A percentile compares a stretch with the other conserved stretches of the same genome.
These are phyloP conservation scores for Cutaneotrichosporon sp. DNA, from an alignment of 1,284 basidiomycete species.

Conservation along the genomic window DNA sequence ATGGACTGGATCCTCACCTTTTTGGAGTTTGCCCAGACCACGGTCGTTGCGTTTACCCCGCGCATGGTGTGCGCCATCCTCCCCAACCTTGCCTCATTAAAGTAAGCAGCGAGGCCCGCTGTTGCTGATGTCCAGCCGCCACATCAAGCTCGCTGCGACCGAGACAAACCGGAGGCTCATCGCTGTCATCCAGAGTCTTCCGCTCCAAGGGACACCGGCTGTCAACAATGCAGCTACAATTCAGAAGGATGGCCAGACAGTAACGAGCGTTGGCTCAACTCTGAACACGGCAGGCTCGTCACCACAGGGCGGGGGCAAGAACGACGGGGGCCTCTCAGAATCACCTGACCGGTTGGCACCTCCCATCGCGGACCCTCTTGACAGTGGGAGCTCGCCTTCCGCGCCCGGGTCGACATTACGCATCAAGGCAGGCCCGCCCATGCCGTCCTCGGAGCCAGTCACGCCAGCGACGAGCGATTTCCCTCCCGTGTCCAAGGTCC, in stretches of 20 bases:
- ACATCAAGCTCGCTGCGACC: constrained; percentile 84
- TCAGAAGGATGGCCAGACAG: constrained; percentile 1
- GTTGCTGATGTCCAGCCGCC: constrained; percentile 53
- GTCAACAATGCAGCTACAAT: constrained; percentile 15
- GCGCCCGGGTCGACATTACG: constrained; percentile 9
- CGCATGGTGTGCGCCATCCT: constrained; percentile 88
- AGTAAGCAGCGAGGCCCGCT: too few species aligned
- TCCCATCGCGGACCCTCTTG: constrained; percentile 34
- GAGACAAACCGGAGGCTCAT: constrained; percentile 84
- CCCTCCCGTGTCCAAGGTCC: constrained; percentile 27
- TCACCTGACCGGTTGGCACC: constrained; percentile 14
- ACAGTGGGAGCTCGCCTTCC: constrained; percentile 20
- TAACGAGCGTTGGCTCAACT: constrained; percentile 1
- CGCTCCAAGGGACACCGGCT: constrained; percentile 62
- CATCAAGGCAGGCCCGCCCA: constrained; percentile 18
- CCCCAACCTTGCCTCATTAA: constrained; percentile 77
- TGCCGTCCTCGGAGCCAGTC: constrained; percentile 49
- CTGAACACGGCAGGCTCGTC: constrained; percentile 32
- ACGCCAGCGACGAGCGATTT: constrained; percentile 45
- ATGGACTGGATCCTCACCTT: constrained; percentile 93
- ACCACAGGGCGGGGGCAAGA: constrained; percentile 22
- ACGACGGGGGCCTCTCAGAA: constrained; percentile 28
- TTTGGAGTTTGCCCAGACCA: constrained; percentile 80
- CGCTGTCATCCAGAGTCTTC: constrained; percentile 80
- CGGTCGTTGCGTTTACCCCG: constrained; percentile 93